Evolutionary conservation across 345 rosid genomes (phyloP), one percentile per base, ranked within the genome.

Genomic region (Moricandia arvensis): DNA sequence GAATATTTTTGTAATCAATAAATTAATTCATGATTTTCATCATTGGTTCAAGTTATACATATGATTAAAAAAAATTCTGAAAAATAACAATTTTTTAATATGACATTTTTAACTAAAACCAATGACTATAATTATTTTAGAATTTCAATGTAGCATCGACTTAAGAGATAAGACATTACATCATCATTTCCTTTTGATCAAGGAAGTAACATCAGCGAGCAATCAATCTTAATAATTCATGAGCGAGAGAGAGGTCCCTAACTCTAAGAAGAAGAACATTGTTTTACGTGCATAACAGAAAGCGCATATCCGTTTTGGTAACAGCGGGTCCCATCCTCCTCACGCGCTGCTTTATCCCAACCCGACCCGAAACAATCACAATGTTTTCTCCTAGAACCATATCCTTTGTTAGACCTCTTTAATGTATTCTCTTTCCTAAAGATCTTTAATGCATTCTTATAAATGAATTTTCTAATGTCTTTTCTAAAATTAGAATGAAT

Each of bases 231-330:
- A 59, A 59, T 37, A 60, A 11, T 59, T 70, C 13, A 70, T 59
- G 55, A 69, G 53, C 18, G n/a, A n/a, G 55, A 69, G 55, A 57
- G 15, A 57, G 61, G 18, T 54, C 15, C 7, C 33, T 5, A 24
- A 57, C 29, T 17, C 27, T 11, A 27, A 57, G 35, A 62, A 58
- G 21, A 35, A 63, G 35, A 59, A 45, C 66, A 24, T 75, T 30
- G 73, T 75, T 67, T 68, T 75, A 66, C 29, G 67, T 75, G 73
- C 27, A 3, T 4, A 67, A 75, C 79, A 59, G 61, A 75, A 75
- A 75, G 54, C 54, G 73, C 62, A 75, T 59, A 75, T 67, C 73
- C 73, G 73, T 68, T 75, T 75, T 24, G 55, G 54, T 57, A 10
- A 24, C 15, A 21, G 24, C 54, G 62, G 73, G 79, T 4, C 73